Evolutionary conservation across 305 asterid species (phyloP), one percentile per base, ranked within the genome.

Genomic region (Coffea humblotiana): DNA sequence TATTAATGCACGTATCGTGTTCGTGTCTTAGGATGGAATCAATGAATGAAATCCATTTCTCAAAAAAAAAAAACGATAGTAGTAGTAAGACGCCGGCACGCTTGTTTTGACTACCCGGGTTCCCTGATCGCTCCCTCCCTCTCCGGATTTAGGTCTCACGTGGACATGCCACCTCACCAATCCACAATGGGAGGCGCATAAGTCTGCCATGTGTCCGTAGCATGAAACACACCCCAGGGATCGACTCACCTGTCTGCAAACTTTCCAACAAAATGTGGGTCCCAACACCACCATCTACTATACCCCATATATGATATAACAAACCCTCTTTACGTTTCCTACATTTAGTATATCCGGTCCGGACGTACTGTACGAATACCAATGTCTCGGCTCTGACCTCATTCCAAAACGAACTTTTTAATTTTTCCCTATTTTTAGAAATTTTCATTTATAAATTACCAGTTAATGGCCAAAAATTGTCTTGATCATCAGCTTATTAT

Each of bases 151-250:
- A 7, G 56, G 13, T 14, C 12, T 23, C 48, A 66, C 74, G 79
- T 74, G 84, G 78, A 72, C 72, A 47, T 71, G 84, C 86, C 87
- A 85, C 83, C 71, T 12, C 43, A 54, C 74, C 76, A 54, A 6
- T 0, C 25, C 69, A 52, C 2, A 29, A 2, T 64, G 19, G 71
- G 72, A 14, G 48, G 82, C 61, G 70, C 35, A 45, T 0, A 0
- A 27, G 12, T n/a, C 10, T 1, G 86, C 87, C 92, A 87, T 92
- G 90, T 88, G 88, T 76, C 40, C 0, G 0, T 1, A 2, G 6
- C 23, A 0, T n/a, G 56, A 25, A 65, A 51, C 21, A 56, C 52
- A 67, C 82, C 75, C 66, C 52, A 72, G 79, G 87, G 63, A 85
- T 80, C 86, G 68, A 75, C 74, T 49, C 52, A 45, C 65, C 51